phyloP scores from a whole-genome alignment of 768 basidiomycete species.

The Collybia sordida region DNA sequence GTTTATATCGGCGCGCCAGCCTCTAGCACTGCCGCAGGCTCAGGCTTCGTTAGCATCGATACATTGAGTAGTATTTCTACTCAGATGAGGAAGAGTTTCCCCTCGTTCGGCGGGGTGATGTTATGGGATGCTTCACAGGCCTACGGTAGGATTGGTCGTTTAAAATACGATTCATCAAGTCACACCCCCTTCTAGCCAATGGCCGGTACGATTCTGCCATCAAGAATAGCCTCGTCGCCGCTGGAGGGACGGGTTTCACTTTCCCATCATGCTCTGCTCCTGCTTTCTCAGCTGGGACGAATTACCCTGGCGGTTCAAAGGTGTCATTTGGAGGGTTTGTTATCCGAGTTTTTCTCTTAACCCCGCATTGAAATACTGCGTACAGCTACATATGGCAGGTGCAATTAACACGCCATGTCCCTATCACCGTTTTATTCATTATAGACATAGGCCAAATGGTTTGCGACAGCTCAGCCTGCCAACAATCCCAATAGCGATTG shows the following conservation, averaged over 20 bases:
- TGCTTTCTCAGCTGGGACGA: conserved; percentile 46
- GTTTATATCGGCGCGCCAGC: conserved; percentile 68
- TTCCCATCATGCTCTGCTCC: conserved; percentile 61
- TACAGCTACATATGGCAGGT: conserved; percentile 67
- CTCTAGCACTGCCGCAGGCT: conserved; percentile 52
- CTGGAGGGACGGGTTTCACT: conserved; percentile 69
- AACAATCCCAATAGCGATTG: conserved; percentile 55
- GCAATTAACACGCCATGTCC: background rate
- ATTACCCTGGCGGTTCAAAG: conserved; percentile 49
- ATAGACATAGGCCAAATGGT: conserved; percentile 57
- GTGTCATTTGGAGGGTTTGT: conserved; percentile 59
- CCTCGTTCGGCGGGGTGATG: conserved; percentile 68
- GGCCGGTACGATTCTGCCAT: conserved; percentile 57
- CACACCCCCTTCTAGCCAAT: conserved; percentile 39
- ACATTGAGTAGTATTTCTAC: conserved; percentile 47
- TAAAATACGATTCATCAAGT: conserved; percentile 13
- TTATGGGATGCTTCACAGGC: conserved; percentile 52
- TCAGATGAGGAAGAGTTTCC: conserved; percentile 54
- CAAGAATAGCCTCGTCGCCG: conserved; percentile 56
- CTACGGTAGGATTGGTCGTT: conserved; percentile 38
- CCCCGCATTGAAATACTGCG: conserved; percentile 5
- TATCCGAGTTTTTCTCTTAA: background rate
- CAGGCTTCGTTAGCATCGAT: conserved; percentile 53
- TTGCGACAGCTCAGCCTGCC: conserved; percentile 45
- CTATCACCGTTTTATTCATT: background rate